Evolutionary conservation across 1,284 basidiomycete species (phyloP).

Genomic region (Porodaedalea pini): DNA sequence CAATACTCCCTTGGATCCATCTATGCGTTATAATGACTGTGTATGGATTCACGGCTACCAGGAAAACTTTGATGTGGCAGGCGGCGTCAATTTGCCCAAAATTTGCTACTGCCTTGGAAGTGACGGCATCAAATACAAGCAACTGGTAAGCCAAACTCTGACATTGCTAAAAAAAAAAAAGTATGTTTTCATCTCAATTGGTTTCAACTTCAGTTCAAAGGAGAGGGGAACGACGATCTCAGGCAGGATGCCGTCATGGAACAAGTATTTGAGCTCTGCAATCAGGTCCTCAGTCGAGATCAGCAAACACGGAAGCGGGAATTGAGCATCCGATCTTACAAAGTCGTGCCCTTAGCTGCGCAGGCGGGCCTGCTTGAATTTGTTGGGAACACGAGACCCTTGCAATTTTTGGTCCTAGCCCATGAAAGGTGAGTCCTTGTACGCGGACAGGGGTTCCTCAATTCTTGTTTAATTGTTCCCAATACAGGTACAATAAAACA

Average conservation of each 20-base stretch:
- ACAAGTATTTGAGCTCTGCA: slow-evolving; percentile 92
- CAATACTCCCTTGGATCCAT: slow-evolving; percentile 68
- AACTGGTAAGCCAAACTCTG: slow-evolving; percentile 66
- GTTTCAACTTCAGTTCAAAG: slow-evolving; percentile 84
- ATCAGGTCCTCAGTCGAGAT: slow-evolving; percentile 73
- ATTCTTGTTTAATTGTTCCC: not conserved
- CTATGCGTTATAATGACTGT: slow-evolving; percentile 63
- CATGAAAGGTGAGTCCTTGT: slow-evolving; percentile 56
- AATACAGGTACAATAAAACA: slow-evolving; percentile 40
- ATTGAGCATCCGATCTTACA: slow-evolving; percentile 81
- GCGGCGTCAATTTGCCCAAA: slow-evolving; percentile 85
- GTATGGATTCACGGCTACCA: slow-evolving; percentile 68
- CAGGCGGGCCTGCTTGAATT: slow-evolving; percentile 91
- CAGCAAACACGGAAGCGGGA: slow-evolving; percentile 71
- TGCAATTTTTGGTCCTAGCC: slow-evolving; percentile 62
- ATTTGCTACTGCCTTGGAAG: slow-evolving; percentile 70
- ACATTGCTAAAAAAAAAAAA: no score
- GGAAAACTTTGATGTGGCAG: slow-evolving; percentile 59
- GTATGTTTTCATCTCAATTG: no score
- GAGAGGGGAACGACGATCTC: slow-evolving; percentile 83
- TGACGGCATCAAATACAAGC: slow-evolving; percentile 69
- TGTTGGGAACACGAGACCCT: slow-evolving; percentile 74
- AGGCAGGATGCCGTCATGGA: slow-evolving; percentile 99
- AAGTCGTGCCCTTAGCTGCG: slow-evolving; percentile 80
- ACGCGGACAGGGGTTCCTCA: not conserved